These are phyloP conservation scores for Epichloe scottii DNA, from an alignment of 2,329 filamentous ascomycete genomes.

Conservation along the genomic window DNA sequence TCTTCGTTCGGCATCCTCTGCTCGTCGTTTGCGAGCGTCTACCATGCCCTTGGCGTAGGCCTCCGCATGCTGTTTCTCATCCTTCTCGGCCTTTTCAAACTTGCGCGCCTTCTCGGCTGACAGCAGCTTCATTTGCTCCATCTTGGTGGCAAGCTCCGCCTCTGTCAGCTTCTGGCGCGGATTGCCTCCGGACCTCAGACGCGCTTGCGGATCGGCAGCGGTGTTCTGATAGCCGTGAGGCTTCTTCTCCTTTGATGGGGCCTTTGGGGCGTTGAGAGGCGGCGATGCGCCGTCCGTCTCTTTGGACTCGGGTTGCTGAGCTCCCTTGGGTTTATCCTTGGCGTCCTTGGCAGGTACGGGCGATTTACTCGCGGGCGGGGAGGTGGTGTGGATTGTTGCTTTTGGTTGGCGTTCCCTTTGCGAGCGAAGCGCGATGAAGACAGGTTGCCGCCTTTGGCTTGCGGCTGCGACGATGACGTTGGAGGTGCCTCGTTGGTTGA, in stretches of 20 bases:
- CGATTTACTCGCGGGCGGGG: background rate
- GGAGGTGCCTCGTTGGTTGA: background rate
- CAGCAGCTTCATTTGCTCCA: conserved; percentile 48
- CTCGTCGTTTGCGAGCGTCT: conserved; percentile 37
- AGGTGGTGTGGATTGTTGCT: conserved; percentile 6
- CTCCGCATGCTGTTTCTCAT: conserved; percentile 41
- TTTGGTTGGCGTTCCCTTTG: conserved; percentile 8
- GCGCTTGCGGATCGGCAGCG: conserved; percentile 25
- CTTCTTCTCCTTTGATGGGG: conserved; percentile 12
- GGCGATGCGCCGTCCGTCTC: conserved; percentile 9
- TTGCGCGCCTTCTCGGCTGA: conserved; percentile 45
- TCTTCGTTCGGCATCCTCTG: conserved; percentile 39
- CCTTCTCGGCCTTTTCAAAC: conserved; percentile 44
- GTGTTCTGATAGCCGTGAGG: conserved; percentile 13
- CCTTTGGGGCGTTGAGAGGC: conserved; percentile 19
- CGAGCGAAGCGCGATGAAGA: conserved; percentile 8
- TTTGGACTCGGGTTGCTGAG: background rate
- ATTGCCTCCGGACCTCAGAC: conserved; percentile 42
- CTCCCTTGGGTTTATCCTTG: background rate
- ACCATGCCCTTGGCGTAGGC: conserved; percentile 43
- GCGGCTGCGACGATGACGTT: conserved; percentile 7
- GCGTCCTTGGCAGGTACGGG: background rate
- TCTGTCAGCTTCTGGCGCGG: conserved; percentile 49
- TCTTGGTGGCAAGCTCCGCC: conserved; percentile 43
- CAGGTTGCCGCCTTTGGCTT: conserved; percentile 4